Conservation (phyloP, 2,329 filamentous ascomycete species). For the Purpureocillium lavendulum region DNA sequence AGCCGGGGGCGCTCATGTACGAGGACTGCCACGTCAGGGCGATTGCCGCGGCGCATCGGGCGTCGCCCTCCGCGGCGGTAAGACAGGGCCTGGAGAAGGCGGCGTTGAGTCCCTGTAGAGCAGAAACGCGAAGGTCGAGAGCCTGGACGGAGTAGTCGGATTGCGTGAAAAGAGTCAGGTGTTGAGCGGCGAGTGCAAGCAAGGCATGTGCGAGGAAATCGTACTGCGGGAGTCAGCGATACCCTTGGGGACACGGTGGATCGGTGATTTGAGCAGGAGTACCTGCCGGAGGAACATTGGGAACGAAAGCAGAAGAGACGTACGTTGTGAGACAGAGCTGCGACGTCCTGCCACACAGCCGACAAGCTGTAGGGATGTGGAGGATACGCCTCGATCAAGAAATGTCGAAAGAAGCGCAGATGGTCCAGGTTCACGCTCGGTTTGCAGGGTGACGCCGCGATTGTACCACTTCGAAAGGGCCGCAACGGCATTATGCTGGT, state of each 20-base stretch:
- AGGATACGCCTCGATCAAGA: slow-evolving; percentile 32
- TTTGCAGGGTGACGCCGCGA: too few species aligned
- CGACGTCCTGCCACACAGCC: slow-evolving; percentile 22
- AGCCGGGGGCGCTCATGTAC: slow-evolving; percentile 21
- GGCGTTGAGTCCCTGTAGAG: slow-evolving; percentile 21
- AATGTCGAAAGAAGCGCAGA: slow-evolving; percentile 42
- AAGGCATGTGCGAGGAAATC: slow-evolving; percentile 29
- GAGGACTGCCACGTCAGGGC: slow-evolving; percentile 24
- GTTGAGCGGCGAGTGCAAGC: slow-evolving; percentile 26
- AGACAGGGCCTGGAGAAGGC: slow-evolving; percentile 14
- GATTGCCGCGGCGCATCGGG: slow-evolving; percentile 22
- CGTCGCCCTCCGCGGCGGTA: slow-evolving; percentile 22
- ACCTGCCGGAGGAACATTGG: too few species aligned
- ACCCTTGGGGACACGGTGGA: neutral
- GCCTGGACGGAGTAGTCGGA: slow-evolving; percentile 15
- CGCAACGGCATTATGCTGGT: neutral
- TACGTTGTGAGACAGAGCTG: slow-evolving; percentile 22
- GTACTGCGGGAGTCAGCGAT: too few species aligned
- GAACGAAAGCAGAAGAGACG: neutral
- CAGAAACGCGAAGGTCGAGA: slow-evolving; percentile 21
- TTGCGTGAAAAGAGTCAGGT: slow-evolving; percentile 16
- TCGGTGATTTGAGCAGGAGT: too few species aligned
- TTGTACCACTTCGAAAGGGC: too few species aligned
- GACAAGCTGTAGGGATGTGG: slow-evolving; percentile 22
- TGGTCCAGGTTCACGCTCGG: slow-evolving; percentile 27